Base-by-base conservation (phyloP, 768 basidiomycete genomes). In the Lactarius akahatsu region DNA sequence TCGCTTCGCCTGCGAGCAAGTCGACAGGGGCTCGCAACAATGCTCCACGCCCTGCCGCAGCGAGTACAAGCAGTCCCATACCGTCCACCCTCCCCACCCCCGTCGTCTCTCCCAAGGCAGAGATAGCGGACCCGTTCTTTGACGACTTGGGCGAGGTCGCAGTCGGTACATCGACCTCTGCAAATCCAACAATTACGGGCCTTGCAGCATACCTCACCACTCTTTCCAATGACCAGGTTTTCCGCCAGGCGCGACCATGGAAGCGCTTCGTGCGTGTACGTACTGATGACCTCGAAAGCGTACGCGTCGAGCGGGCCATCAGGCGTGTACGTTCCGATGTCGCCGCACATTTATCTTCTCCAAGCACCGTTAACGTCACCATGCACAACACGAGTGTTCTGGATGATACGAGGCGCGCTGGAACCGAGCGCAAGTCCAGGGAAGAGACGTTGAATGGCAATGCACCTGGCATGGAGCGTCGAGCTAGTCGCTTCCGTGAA, bases 241-340 rank as follows among this genome's bases (percentile, higher is more conserved):
- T 95, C 50, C 86, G 91, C 41, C 82, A 83, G 62, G 79, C 86
- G 23, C 83, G 87, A 54, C 80, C 85, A 2, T 96, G 94, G 94
- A 90, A 89, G 73, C 85, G 89, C 18, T 96, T 96, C 71, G 89
- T 95, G 63, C 81, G 87, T 56, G 91, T 94, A 9, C 83, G 94
- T 63, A 89, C 87, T 3, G 94, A 96, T 72, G 94, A 96, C 76
- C 77, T 96, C 59, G 88, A 95, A 79, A 94, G 92, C 71, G 88
- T 88, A 7, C 86, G 93, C 54, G 87, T 91, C 47, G 92, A 95
- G 78, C 83, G 92, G 69, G 90, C 93, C 4, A 90, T 95, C 77
- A 93, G 94, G 79, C 86, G 91, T 34, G 91, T 92, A 23, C 81
- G 92, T 62, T 92, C 90, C 55, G 94, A 96, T 78, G 79, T 93